Evolutionary conservation across 1,284 basidiomycete genomes (phyloP).

Genomic region (Coniferiporia weirii): DNA sequence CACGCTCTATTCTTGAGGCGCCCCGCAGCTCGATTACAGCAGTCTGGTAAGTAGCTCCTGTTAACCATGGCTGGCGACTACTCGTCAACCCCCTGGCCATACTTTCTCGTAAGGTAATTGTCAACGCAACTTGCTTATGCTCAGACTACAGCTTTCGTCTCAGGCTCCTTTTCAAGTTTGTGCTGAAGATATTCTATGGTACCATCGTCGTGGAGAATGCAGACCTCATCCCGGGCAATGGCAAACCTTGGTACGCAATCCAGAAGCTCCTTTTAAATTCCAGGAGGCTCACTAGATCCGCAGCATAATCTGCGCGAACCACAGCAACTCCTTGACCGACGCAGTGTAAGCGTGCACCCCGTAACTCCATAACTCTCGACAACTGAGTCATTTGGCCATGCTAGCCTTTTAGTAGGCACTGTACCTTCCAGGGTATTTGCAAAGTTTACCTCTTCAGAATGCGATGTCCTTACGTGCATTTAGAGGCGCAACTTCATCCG

Average conservation of each 20-base stretch:
- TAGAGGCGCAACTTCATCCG: constrained; percentile 72
- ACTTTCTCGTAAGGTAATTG: constrained; percentile 54
- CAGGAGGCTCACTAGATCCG: constrained; percentile 24
- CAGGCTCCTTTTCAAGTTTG: constrained; percentile 69
- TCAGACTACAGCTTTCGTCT: constrained; percentile 9
- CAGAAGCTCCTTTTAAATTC: constrained; percentile 7
- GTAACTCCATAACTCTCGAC: not conserved
- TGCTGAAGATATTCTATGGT: constrained; percentile 84
- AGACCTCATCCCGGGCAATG: constrained; percentile 62
- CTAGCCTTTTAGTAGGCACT: constrained; percentile 62
- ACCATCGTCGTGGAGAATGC: constrained; percentile 81
- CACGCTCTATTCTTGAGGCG: not conserved
- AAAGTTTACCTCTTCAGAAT: not conserved
- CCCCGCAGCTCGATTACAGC: too few species aligned
- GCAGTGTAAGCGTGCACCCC: constrained; percentile 51
- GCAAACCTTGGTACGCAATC: constrained; percentile 60
- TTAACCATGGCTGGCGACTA: constrained; percentile 7
- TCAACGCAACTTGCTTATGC: not conserved
- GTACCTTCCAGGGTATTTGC: constrained; percentile 52
- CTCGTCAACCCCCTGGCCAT: constrained; percentile 57
- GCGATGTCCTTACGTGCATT: not conserved
- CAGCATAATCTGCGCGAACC: constrained; percentile 73
- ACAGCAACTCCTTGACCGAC: constrained; percentile 81
- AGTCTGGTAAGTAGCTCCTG: not conserved
- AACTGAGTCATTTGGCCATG: constrained; percentile 4